A percentile compares a stretch with the other conserved stretches of the same genome.
phyloP scores from a whole-genome alignment of 2,329 filamentous ascomycete genomes.

The Fusarium sp. region DNA sequence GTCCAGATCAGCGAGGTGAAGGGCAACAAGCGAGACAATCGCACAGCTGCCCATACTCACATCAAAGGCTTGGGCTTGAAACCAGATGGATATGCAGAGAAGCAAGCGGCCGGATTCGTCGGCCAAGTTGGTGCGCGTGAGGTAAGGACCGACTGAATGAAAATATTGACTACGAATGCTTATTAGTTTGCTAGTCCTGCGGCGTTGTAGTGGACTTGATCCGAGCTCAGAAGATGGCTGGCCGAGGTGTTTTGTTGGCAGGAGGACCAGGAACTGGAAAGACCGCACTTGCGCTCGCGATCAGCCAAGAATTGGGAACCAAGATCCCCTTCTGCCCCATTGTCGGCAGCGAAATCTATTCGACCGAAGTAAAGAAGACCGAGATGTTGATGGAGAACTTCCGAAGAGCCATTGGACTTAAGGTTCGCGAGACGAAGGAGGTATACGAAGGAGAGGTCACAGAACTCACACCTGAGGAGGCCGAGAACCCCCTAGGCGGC shows the following conservation, averaged over 20 bases:
- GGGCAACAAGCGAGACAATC: conserved; percentile 92
- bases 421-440: conserved; percentile 98
- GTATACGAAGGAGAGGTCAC: conserved; percentile 99
- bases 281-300: conserved; percentile 93
- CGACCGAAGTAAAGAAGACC: conserved; percentile 98
- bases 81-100: conserved; percentile 86
- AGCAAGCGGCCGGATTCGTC: conserved; percentile 84
- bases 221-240: conserved; percentile 96
- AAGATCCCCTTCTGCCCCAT: conserved; percentile 99
- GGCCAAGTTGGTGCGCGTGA: conserved; percentile 90
- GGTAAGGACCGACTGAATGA: conserved; percentile 62
- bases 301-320: conserved; percentile 96
- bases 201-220: conserved; percentile 97
- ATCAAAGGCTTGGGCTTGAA: conserved; percentile 95
- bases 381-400: conserved; percentile 99
- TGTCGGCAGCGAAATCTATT: conserved; percentile 97
- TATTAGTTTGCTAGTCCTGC: conserved; percentile 74
- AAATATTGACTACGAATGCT: conserved; percentile 22
- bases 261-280: conserved; percentile 97
- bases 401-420: conserved; percentile 92
- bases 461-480: conserved; percentile 96
- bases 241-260: conserved; percentile 90
- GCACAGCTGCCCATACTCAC: conserved; percentile 96
- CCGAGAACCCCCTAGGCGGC: conserved; percentile 95
- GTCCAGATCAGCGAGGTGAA: conserved; percentile 95